A percentile compares a stretch with the other conserved stretches of the same genome.
phyloP scores from a whole-genome alignment of 305 asterid species.

The Petunia hybrid region DNA sequence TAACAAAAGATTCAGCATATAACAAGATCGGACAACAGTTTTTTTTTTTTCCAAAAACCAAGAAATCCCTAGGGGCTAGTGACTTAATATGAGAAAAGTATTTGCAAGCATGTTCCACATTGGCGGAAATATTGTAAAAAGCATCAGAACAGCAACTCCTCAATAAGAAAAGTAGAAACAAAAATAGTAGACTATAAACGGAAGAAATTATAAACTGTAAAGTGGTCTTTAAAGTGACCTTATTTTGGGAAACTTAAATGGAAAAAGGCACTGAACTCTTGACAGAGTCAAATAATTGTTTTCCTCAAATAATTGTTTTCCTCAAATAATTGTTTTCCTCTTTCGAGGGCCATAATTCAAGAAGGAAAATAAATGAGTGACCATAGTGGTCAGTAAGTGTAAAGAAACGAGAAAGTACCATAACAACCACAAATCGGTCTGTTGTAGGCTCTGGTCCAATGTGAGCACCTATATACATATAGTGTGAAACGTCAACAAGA shows the following conservation, averaged over 20 bases:
- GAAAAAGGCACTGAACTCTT: not conserved
- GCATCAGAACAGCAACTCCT: not conserved
- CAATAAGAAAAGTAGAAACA: not conserved
- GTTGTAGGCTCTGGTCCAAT: constrained; percentile 99
- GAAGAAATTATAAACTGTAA: not conserved
- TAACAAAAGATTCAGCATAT: constrained; percentile 26
- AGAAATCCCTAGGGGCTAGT: too few relatives aligned
- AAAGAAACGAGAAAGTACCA: constrained; percentile 54
- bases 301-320: too few relatives aligned
- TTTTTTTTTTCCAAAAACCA: too few relatives aligned
- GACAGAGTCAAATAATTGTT: not conserved
- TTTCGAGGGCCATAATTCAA: not conserved
- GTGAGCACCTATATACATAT: constrained; percentile 74
- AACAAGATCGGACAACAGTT: too few relatives aligned
- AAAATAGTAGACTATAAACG: constrained; percentile 1
- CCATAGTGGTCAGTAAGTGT: constrained; percentile 1
- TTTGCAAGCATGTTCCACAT: constrained; percentile 1
- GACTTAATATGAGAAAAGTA: constrained; percentile 29
- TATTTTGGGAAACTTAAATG: not conserved
- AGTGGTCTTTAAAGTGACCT: not conserved
- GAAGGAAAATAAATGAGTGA: not conserved
- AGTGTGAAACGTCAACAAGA: constrained; percentile 25
- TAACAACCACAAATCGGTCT: constrained; percentile 97
- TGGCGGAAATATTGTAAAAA: not conserved
- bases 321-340: not conserved